Evolutionary conservation across 768 basidiomycete genomes (phyloP), one percentile per base, ranked within the genome.

Genomic region (Boletellus emodensis): DNA sequence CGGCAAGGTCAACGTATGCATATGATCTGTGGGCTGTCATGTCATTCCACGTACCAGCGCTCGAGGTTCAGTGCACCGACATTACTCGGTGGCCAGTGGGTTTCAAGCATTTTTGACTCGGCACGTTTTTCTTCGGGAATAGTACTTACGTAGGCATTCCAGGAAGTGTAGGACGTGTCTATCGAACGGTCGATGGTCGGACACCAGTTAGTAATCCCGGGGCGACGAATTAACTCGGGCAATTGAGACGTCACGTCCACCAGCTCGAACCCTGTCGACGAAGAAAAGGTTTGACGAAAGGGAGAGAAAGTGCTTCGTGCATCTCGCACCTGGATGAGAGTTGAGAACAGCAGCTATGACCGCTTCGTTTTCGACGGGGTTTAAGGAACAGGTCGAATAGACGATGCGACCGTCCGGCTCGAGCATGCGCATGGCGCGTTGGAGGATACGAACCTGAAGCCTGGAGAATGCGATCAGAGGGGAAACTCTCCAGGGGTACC

Each of bases 361-460:
- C 8, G 96, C 92, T 67, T 99, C 96, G 64, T 99, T 97, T 70
- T 99, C 96, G 12, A 93, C 79, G 1, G 96, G 96, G 66, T 98
- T 98, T 57, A 98, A 74, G 0, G 94, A 97, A 62, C 96, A 98
- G 0, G 96, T 99, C 6, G 96, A 98, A 66, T 98, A 99, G 15
- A 98, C 94, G 54, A 98, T 87, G 33, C 89, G 84, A 8, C 94
- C 95, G n/a, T 84, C 81, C 11, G 65, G 61, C 54, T 80, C 77
- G 36, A 99, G 79, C 71, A 98, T 79, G 49, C 85, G 83, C 90
- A 99, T 96, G 1, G 87, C 95, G 17, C 96, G 87, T 53, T 87
- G 78, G 17, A 98, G 78, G 58, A 99, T 98, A 17, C 96, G 87
- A 36, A 93, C 74, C 64, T 99, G 96, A 28, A 99, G 75, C 10